Evolutionary conservation across 768 basidiomycete genomes (phyloP), one percentile per base, ranked within the genome.

Genomic region (Leucosporidium creatinivorum): DNA sequence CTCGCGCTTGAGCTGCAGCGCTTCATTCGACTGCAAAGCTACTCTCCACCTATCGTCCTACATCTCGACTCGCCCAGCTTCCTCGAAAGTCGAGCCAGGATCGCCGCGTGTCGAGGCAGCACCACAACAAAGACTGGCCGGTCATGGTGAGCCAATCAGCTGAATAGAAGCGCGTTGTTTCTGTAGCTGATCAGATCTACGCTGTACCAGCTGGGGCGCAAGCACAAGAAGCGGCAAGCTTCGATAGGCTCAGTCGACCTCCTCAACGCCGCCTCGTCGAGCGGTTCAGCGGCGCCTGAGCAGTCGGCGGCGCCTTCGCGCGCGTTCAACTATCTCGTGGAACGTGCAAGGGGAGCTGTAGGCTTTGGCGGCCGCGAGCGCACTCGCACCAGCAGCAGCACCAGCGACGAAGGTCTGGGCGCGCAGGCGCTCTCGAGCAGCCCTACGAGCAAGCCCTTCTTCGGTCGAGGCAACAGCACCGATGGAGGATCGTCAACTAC

Each of bases 201-300:
- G n/a, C n/a, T n/a, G n/a, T n/a, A n/a, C n/a, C n/a, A 44, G 39
- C 39, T 44, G 39, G 10, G 39, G 15, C 8, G 39, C 39, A 44
- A 44, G 39, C 39, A 44, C 55, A 56, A 56, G 55, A 56, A 56
- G 55, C 26, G 55, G 18, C 28, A 30, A 23, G 55, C 17, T 12
- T 56, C 55, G 18, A 56, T 23, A 18, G 19, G 55, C 55, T 56
- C 55, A 7, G 55, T 56, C 55, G 55, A 56, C 55, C 55, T 56
- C 55, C 55, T 56, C 54, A 13, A 28, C 4, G 19, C 33, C 33
- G 33, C 33, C 39, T 44, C 31, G 21, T 30, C 55, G 19, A 56
- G 31, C 31, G 31, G 15, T 17, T 1, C 55, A 18, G 18, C 55
- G 21, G 4, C 55, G 21, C 55, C 30, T 7, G 21, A 33, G 31